Base-by-base conservation (phyloP, 2,329 filamentous ascomycete species). In the Beauveria varroae region DNA sequence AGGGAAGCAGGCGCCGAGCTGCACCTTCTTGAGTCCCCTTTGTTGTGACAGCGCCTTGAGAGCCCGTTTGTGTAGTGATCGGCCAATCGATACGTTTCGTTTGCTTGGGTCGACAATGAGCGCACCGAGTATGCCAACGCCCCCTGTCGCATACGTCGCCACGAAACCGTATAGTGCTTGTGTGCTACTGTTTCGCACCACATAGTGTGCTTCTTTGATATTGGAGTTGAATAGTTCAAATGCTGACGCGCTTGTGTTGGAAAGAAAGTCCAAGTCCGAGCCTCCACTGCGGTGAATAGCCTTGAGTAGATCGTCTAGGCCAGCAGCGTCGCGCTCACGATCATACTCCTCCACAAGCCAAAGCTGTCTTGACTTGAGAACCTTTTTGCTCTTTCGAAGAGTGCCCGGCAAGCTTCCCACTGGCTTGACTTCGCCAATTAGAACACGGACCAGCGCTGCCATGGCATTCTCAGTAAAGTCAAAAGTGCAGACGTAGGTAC, bases 401-500 rank as follows among this genome's bases (percentile, higher is more conserved):
- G 91, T 93, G 1, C 93, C 85, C 0, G 85, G 85, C 59, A 88
- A 77, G 0, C 82, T 85, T 0, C 84, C 85, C 34, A 78, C 77
- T 0, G 85, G 83, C 10, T 76, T 74, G 59, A 82, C 80, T 63
- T 96, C 90, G 10, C 93, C 93, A 67, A 93, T 93, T 0, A 97
- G 76, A 0, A 91, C 89, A 62, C 91, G 87, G 20, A 96, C 91
- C 5, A 96, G 78, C 1, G 92, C 90, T 63, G 89, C 87, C 76
- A 97, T 85, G 20, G 93, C 92, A 8, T 90, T 93, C 68, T 97
- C 93, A 0, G 93, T 97, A 69, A 96, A 97, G 75, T 97, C 93
- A 72, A 96, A 97, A 0, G 93, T 96, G 77, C 93, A 97, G 46
- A 98, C 83, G 68, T 97, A 97, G 1, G 93, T 96, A 6, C 90